These are phyloP conservation scores for Chaetomiaceae sp. DNA, from an alignment of 2,329 filamentous ascomycete genomes.

Conservation along the genomic window DNA sequence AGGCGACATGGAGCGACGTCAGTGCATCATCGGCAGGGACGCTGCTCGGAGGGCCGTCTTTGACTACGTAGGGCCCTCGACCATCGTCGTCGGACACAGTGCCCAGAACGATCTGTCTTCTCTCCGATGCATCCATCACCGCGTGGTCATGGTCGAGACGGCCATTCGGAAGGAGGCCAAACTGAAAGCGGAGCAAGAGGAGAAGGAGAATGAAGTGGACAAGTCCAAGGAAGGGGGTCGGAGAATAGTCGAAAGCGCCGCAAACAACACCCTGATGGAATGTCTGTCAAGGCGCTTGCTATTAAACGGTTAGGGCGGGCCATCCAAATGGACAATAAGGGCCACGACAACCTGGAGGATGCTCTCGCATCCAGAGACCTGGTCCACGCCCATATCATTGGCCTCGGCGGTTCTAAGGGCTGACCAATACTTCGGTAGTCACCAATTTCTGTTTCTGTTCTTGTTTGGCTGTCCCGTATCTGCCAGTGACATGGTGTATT, in stretches of 20 bases:
- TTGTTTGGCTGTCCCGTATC: too few relatives aligned
- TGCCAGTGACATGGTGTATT: too few relatives aligned
- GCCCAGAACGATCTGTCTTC: conserved; percentile 39
- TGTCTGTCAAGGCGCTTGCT: conserved; percentile 15
- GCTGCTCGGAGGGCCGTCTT: conserved; percentile 40
- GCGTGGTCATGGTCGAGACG: conserved; percentile 35
- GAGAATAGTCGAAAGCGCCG: not conserved
- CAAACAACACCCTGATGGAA: conserved; percentile 5
- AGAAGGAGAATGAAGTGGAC: not conserved
- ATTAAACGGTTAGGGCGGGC: conserved; percentile 11
- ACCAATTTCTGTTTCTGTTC: too few relatives aligned
- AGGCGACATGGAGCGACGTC: conserved; percentile 34
- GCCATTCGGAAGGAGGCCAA: conserved; percentile 12
- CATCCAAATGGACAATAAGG: conserved; percentile 11
- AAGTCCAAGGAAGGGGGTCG: not conserved
- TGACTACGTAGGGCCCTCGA: conserved; percentile 40
- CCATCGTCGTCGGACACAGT: conserved; percentile 45
- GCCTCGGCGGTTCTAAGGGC: not conserved
- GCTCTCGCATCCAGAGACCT: conserved; percentile 14
- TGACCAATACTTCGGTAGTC: not conserved
- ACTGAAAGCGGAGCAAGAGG: conserved; percentile 13
- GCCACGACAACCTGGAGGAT: conserved; percentile 19
- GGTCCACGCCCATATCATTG: not conserved
- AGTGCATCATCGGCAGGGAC: conserved; percentile 38
- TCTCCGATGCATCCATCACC: conserved; percentile 44